These are phyloP conservation scores for Globisporangium viniferum DNA, from an alignment of 352 stramenopile species.

Conservation along the genomic window DNA sequence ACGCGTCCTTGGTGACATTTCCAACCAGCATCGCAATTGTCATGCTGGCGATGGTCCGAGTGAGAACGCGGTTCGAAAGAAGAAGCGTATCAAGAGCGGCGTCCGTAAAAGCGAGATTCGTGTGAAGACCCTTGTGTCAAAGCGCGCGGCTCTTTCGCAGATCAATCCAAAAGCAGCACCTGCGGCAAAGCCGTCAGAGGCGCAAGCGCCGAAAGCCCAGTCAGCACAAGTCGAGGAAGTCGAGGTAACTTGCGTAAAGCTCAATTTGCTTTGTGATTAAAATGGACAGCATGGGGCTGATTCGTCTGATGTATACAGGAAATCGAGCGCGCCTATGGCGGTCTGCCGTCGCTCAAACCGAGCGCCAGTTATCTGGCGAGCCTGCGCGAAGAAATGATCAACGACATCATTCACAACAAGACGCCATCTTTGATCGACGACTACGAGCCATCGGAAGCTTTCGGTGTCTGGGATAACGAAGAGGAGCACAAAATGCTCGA, in stretches of 20 bases:
- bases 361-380: constrained; percentile 37
- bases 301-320: constrained; percentile 32
- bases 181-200: constrained; percentile 3
- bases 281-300: background rate
- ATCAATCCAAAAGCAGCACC: background rate
- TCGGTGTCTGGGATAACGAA: constrained; percentile 32
- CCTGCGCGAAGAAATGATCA: constrained; percentile 52
- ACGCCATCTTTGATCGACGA: constrained; percentile 54
- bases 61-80: constrained; percentile 17
- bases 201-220: constrained; percentile 16
- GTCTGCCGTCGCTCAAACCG: constrained; percentile 32
- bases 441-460: constrained; percentile 23
- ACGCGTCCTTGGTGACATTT: constrained; percentile 72
- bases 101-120: constrained; percentile 18
- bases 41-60: constrained; percentile 13
- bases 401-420: constrained; percentile 44
- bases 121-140: constrained; percentile 24
- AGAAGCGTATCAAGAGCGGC: constrained; percentile 20
- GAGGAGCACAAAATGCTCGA: constrained; percentile 40
- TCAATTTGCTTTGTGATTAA: background rate
- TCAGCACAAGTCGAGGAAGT: constrained; percentile 27
- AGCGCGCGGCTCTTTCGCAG: constrained; percentile 11
- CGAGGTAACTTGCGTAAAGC: constrained; percentile 24
- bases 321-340: constrained; percentile 72
- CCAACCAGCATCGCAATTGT: constrained; percentile 59